Conservation (phyloP, 202 grass and related monocot species). For the Sporobolus alterniflorus region DNA sequence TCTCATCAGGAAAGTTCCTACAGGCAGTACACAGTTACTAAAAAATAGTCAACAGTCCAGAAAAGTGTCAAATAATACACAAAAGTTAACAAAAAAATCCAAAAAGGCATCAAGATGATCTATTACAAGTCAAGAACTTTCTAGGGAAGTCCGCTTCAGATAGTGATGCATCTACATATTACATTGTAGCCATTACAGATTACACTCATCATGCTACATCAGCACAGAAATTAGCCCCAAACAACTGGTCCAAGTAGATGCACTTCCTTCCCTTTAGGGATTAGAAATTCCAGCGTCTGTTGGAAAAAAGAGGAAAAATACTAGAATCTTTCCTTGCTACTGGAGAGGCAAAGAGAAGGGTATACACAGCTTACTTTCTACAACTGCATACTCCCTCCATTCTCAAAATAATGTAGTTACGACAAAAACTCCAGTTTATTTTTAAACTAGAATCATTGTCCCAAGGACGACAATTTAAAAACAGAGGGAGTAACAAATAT, state of each 20-base stretch:
- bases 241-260: neutral
- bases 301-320: neutral
- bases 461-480: no score
- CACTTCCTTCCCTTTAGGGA: neutral
- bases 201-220: neutral
- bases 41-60: neutral
- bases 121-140: neutral
- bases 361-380: neutral
- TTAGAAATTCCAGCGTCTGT: neutral
- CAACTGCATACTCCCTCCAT: neutral
- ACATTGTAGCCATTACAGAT: neutral
- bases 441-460: no score
- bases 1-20: constrained; percentile 86
- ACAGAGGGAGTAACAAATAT: no score
- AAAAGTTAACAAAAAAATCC: neutral
- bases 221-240: neutral
- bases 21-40: neutral
- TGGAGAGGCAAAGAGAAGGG: neutral
- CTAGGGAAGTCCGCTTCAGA: neutral
- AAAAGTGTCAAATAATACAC: neutral
- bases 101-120: neutral
- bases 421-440: no score
- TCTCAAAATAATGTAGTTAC: no score
- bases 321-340: neutral
- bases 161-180: neutral